A percentile compares a stretch with the other conserved stretches of the same genome.
phyloP scores from a whole-genome alignment of 176 grass and related monocot genomes.

The Luzula sylvatica region DNA sequence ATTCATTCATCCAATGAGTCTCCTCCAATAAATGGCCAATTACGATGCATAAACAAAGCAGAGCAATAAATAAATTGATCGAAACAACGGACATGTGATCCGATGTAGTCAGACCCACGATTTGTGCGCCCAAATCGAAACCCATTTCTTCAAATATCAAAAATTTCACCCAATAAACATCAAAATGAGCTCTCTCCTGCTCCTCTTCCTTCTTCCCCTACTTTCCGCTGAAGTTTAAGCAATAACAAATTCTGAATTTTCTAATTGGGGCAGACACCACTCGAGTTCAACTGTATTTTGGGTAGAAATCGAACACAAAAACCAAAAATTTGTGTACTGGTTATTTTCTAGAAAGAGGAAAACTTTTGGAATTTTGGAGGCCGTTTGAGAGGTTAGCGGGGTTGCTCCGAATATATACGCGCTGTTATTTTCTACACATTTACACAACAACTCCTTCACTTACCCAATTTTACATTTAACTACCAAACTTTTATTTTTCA shows the following conservation, averaged over 20 bases:
- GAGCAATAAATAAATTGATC: conserved; percentile 77
- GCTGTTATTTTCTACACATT: neutral
- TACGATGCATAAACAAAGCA: conserved; percentile 87
- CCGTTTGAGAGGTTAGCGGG: conserved; percentile 2
- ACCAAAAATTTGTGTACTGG: neutral
- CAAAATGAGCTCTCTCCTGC: too few species aligned
- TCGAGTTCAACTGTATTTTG: neutral
- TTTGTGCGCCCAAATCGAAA: conserved; percentile 30
- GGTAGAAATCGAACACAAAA: neutral
- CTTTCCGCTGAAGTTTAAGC: too few species aligned
- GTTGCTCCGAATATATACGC: conserved; percentile 27
- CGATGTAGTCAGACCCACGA: conserved; percentile 40
- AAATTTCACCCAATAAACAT: too few species aligned
- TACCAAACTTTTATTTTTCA: neutral
- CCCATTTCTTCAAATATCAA: conserved; percentile 30
- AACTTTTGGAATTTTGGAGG: conserved; percentile 5
- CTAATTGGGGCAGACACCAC: too few species aligned
- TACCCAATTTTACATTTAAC: neutral
- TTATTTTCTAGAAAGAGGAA: conserved; percentile 12
- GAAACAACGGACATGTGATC: conserved; percentile 86
- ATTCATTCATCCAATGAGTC: conserved; percentile 88
- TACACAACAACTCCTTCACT: neutral
- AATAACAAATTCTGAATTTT: too few species aligned
- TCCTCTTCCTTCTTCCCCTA: too few species aligned
- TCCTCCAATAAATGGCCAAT: conserved; percentile 95